phyloP scores from a whole-genome alignment of 164 flowering plant species.

The Nymphaea colorata region DNA sequence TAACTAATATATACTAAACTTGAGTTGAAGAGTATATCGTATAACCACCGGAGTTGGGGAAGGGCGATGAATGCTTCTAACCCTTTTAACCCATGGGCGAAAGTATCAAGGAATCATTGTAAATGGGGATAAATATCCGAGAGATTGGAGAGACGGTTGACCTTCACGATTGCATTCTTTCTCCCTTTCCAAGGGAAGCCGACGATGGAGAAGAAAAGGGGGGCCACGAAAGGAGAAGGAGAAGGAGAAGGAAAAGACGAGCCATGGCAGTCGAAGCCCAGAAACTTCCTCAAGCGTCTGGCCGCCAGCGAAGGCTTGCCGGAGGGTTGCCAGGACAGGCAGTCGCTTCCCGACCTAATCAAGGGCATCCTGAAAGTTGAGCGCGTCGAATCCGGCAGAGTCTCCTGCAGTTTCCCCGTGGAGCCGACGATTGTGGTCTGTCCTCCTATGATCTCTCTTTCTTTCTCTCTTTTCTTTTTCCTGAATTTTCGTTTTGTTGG shows the following conservation, averaged over 20 bases:
- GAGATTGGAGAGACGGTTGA: too few relatives aligned
- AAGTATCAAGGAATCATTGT: too few relatives aligned
- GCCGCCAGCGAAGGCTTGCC: conserved; percentile 3
- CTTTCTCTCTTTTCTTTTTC: background rate
- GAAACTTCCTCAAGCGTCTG: conserved; percentile 3
- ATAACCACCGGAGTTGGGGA: too few relatives aligned
- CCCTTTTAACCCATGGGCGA: too few relatives aligned
- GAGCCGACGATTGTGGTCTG: conserved; percentile 15
- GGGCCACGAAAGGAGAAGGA: background rate
- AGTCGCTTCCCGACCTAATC: conserved; percentile 9
- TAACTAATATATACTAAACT: too few relatives aligned
- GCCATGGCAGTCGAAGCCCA: background rate
- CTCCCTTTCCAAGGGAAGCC: too few relatives aligned
- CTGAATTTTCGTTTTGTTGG: too few relatives aligned
- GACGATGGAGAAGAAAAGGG: too few relatives aligned
- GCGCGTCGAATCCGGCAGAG: conserved; percentile 22
- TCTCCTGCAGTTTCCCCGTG: conserved; percentile 25
- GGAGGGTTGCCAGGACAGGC: conserved; percentile 1
- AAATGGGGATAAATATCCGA: too few relatives aligned
- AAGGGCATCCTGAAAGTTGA: conserved; percentile 20
- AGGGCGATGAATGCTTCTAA: too few relatives aligned
- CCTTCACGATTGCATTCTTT: too few relatives aligned
- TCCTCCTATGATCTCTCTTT: background rate
- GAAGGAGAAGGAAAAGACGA: background rate
- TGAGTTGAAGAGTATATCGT: too few relatives aligned